Evolutionary conservation across 345 rosid species (phyloP), one percentile per base, ranked within the genome.

Genomic region (Corchorus olitorius): DNA sequence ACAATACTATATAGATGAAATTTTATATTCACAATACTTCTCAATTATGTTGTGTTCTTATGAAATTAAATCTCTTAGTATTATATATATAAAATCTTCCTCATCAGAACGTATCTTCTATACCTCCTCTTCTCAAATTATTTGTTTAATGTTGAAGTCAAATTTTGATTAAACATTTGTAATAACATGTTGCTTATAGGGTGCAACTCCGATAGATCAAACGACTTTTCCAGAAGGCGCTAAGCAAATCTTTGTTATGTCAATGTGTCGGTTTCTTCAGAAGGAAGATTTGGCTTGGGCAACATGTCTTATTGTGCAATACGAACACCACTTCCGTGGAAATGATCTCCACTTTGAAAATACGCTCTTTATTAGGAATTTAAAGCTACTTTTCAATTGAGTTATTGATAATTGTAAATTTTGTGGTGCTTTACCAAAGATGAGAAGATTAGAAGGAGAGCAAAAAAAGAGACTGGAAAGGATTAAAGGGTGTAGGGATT

Each of bases 241-340:
- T 19, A 87, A 93, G 71, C 97, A 91, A 82, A 81, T 94, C 45
- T 91, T 94, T 77, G 66, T 89, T 17, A 83, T 89, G 87, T 91
- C 97, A 75, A 77, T 68, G 73, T 74, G 69, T 75, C 86, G 5
- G 86, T 83, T 74, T 60, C 80, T n/a, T 39, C 72, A 77, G 77
- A 90, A 89, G 81, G 96, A 92, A 82, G 89, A 88, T 77, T 82
- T 95, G 81, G 99, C 99, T 52, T 95, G 99, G 99, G 90, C 91
- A 20, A 89, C 92, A 92, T 72, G 89, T 89, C 82, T 82, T 96
- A 66, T 76, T 96, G 81, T 84, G 94, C 65, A 96, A 96, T 80
- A 90, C 99, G 65, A 90, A 87, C 81, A 82, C 93, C 75, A 75
- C 81, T 20, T 89, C 93, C 52, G 92, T 84, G 94, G 98, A 93